Evolutionary conservation across 2,329 filamentous ascomycete species (phyloP).

Genomic region (Celoporthe dispersa): DNA sequence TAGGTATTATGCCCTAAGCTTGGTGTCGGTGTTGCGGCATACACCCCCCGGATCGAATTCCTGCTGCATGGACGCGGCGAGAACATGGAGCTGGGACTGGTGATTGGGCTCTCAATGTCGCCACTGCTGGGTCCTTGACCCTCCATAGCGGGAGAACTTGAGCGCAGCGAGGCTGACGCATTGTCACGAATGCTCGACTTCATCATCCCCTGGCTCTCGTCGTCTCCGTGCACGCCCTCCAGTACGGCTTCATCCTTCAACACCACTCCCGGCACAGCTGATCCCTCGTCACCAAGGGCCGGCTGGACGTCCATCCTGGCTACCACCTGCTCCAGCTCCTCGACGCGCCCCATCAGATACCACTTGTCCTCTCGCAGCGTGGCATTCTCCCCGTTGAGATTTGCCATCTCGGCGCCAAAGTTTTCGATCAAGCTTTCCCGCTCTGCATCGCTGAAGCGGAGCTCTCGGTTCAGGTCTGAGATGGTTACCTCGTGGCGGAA

Average conservation of each 20-base stretch:
- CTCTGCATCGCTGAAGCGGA: constrained; percentile 19
- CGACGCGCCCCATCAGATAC: constrained; percentile 20
- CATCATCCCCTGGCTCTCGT: neutral
- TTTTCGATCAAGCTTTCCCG: constrained; percentile 13
- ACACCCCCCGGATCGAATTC: neutral
- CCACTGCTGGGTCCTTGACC: neutral
- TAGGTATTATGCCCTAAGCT: neutral
- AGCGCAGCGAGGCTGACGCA: neutral
- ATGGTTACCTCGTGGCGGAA: constrained; percentile 10
- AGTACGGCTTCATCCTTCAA: neutral
- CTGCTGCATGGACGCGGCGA: neutral
- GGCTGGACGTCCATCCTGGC: neutral
- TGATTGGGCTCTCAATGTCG: constrained; percentile 3
- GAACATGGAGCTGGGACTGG: neutral
- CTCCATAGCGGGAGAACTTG: neutral
- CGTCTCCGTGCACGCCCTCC: neutral
- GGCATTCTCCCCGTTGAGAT: neutral
- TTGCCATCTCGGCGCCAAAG: constrained; percentile 17
- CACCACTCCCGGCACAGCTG: neutral
- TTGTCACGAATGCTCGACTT: neutral
- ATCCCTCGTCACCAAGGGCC: neutral
- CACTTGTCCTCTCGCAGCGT: constrained; percentile 22
- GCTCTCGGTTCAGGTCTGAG: constrained; percentile 14
- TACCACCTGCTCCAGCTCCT: constrained; percentile 17
- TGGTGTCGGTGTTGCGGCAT: neutral